phyloP scores from a whole-genome alignment of 305 asterid genomes.

The Fraxinus greggii region DNA sequence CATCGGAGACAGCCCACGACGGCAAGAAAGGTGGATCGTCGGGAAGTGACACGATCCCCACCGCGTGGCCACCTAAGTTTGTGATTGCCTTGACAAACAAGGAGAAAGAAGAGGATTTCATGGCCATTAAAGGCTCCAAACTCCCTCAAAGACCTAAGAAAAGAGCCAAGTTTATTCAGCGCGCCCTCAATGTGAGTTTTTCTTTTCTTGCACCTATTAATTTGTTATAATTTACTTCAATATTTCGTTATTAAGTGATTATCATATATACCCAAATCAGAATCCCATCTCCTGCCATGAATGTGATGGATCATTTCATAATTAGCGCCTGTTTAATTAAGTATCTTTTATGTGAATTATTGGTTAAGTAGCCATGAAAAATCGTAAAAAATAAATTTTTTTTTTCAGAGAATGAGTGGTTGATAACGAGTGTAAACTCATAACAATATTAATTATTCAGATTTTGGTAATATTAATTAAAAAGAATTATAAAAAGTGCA shows the following conservation, averaged over 20 bases:
- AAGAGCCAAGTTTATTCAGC: constrained; percentile 81
- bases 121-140: constrained; percentile 90
- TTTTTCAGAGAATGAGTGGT: background rate
- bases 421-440: background rate
- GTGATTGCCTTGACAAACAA: constrained; percentile 78
- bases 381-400: background rate
- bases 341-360: background rate
- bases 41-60: constrained; percentile 58
- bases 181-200: constrained; percentile 79
- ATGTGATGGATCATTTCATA: background rate
- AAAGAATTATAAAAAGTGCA: background rate
- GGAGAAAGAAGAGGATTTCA: constrained; percentile 93
- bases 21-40: constrained; percentile 67
- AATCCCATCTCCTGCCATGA: background rate
- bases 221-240: background rate
- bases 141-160: constrained; percentile 97
- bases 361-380: background rate
- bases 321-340: background rate
- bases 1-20: constrained; percentile 61
- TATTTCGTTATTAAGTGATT: background rate
- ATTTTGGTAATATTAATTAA: background rate
- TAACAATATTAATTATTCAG: background rate
- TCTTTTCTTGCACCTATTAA: background rate
- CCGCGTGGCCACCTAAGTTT: constrained; percentile 83
- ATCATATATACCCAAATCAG: background rate